phyloP scores from a whole-genome alignment of 441 rosid species.

The Aquilaria agallochum region DNA sequence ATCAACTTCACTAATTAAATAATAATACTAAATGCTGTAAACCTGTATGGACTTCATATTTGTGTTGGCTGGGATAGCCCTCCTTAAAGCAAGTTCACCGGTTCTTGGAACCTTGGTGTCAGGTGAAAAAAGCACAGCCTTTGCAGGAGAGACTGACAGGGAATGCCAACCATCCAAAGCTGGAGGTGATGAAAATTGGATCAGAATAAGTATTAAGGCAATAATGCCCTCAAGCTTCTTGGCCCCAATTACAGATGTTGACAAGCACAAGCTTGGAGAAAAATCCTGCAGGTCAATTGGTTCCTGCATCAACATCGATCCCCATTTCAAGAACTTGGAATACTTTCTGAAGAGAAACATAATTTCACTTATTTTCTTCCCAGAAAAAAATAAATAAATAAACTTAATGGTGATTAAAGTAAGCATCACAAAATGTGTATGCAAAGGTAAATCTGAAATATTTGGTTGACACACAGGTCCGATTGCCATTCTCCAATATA shows the following conservation, averaged over 20 bases:
- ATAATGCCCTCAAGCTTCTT: constrained; percentile 48
- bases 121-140: constrained; percentile 87
- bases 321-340: constrained; percentile 23
- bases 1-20: constrained; percentile 1
- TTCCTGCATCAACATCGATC: constrained; percentile 53
- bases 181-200: constrained; percentile 69
- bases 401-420: not conserved
- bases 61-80: constrained; percentile 87
- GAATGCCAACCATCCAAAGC: constrained; percentile 50
- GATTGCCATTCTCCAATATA: too few relatives aligned
- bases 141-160: constrained; percentile 56
- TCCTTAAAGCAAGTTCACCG: constrained; percentile 86
- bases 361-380: not conserved
- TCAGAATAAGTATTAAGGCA: constrained; percentile 46
- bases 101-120: constrained; percentile 95
- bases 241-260: constrained; percentile 28
- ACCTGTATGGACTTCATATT: constrained; percentile 92
- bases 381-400: not conserved
- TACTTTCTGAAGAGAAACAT: not conserved
- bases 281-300: constrained; percentile 18
- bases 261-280: constrained; percentile 22
- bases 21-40: constrained; percentile 7
- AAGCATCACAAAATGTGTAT: too few relatives aligned
- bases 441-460: too few relatives aligned
- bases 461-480: too few relatives aligned